These are phyloP conservation scores for Andalucia godoyi DNA, from an alignment of 78 protist species.

Conservation along the genomic window DNA sequence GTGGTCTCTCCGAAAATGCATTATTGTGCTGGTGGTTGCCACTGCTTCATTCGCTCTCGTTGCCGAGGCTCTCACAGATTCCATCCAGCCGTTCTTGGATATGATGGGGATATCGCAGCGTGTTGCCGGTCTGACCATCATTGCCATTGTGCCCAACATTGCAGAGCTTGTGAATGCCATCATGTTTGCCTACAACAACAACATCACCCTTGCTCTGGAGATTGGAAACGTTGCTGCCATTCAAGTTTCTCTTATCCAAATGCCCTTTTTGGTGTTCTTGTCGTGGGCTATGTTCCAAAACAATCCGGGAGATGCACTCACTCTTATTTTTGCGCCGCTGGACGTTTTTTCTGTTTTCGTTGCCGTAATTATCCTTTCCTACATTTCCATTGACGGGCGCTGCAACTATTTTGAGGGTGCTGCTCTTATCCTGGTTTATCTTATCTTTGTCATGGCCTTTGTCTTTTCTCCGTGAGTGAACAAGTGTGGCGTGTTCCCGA, in stretches of 20 bases:
- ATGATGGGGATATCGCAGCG: constrained; percentile 38
- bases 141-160: constrained; percentile 55
- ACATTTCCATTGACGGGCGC: constrained; percentile 33
- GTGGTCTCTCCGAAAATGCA: constrained; percentile 38
- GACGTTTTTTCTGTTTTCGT: constrained; percentile 47
- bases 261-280: constrained; percentile 43
- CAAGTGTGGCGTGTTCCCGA: too few relatives aligned
- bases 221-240: constrained; percentile 62
- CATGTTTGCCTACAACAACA: constrained; percentile 51
- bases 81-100: constrained; percentile 33
- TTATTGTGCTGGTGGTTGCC: constrained; percentile 30
- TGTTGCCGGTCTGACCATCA: constrained; percentile 57
- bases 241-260: constrained; percentile 53
- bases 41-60: constrained; percentile 45
- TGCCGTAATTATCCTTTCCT: constrained; percentile 38
- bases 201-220: constrained; percentile 52
- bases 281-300: constrained; percentile 9
- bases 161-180: constrained; percentile 70
- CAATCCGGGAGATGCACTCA: constrained; percentile 1
- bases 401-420: constrained; percentile 66
- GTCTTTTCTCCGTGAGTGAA: too few relatives aligned
- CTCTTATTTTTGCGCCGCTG: constrained; percentile 46
- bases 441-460: constrained; percentile 12
- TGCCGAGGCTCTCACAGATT: constrained; percentile 32
- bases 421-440: constrained; percentile 31